Conservation (phyloP, 2,329 filamentous ascomycete species). For the Scedosporium minutisporum region DNA sequence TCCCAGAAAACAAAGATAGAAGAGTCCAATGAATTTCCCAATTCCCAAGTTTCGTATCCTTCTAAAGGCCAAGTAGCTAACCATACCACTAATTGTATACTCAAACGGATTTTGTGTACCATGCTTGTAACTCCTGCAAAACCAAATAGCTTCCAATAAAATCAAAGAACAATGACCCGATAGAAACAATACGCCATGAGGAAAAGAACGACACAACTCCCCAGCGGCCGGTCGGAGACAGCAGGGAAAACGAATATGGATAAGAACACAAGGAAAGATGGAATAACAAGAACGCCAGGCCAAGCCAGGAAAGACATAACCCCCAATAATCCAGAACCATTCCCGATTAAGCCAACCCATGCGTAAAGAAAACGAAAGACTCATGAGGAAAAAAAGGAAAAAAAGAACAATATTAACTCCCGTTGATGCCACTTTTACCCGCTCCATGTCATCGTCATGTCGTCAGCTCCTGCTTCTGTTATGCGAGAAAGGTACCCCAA, state of each 20-base stretch:
- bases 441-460: neutral
- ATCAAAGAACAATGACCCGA: neutral
- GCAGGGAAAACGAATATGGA: too few species aligned
- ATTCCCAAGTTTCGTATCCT: constrained; percentile 1
- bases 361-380: neutral
- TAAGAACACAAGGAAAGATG: neutral
- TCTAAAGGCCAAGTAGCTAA: constrained; percentile 4
- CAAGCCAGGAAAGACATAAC: neutral
- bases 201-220: neutral
- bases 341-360: neutral
- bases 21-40: neutral
- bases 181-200: neutral
- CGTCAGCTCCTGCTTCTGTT: neutral
- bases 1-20: constrained; percentile 1
- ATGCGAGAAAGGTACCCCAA: neutral
- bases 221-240: neutral
- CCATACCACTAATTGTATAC: constrained; percentile 1
- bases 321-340: neutral
- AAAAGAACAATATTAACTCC: constrained; percentile 4
- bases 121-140: constrained; percentile 1
- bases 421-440: neutral
- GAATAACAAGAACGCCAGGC: neutral
- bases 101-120: constrained; percentile 3
- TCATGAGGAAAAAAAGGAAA: neutral
- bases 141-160: neutral